Evolutionary conservation across 2,329 filamentous ascomycete species (phyloP), one percentile per base, ranked within the genome.

Genomic region (Monilinia laxa): DNA sequence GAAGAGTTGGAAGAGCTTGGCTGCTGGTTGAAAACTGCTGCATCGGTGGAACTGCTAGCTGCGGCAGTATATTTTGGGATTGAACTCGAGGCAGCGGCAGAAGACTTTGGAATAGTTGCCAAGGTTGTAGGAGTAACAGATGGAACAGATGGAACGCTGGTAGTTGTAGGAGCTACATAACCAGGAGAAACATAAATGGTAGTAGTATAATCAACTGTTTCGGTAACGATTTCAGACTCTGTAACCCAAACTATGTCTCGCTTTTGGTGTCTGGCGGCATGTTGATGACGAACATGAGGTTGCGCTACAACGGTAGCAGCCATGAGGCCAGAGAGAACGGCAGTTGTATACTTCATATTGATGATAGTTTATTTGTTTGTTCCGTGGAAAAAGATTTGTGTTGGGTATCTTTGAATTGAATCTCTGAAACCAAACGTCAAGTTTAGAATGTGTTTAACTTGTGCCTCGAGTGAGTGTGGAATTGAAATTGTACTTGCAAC

Each of bases 161-260:
- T 70, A 20, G 25, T 49, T 23, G 57, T 28, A 20, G 58, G 45
- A 12, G 45, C 28, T 25, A 20, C 18, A 25, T 51, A 9, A 16
- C 72, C 75, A 66, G 64, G 74, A 67, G 73, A 79, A 28, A 81
- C 77, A 77, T 78, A 83, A 75, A 85, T 68, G 20, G 75, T 77
- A 4, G 69, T 73, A 4, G 73, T 76, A 42, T 73, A 40, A 49
- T 65, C 71, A 60, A 85, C 75, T 53, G 82, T 85, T 65, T 81
- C 80, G 71, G 80, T 79, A 64, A 80, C 81, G 62, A 80, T 76
- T 28, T 80, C 78, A 49, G 78, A 80, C 58, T 82, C 78, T 38
- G 82, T 85, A 69, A 82, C 78, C 77, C 79, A 83, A 64, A 82
- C 80, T 49, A 83, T 74, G 62, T 80, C 69, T 49, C 58, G 52